Evolutionary conservation across 306 rosid genomes (phyloP).

Genomic region (Coriaria nepalensis): DNA sequence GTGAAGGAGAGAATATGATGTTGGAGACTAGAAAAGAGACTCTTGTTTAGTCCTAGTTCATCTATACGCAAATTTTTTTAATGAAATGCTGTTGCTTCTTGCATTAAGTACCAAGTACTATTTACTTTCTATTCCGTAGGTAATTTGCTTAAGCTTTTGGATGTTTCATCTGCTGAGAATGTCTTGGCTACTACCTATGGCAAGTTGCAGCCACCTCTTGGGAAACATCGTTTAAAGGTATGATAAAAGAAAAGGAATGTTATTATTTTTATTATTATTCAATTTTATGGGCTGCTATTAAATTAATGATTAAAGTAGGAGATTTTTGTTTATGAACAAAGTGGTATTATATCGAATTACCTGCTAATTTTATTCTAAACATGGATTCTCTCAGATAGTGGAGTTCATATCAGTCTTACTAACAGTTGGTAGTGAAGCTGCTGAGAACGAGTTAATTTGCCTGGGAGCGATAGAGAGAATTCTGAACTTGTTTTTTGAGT

Average conservation of each 20-base stretch:
- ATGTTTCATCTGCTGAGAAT: constrained; percentile 58
- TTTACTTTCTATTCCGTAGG: constrained; percentile 34
- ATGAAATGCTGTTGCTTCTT: background rate
- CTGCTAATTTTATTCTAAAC: constrained; percentile 1
- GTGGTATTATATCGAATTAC: background rate
- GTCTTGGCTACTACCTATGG: constrained; percentile 76
- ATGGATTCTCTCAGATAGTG: constrained; percentile 49
- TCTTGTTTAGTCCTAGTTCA: constrained; percentile 8
- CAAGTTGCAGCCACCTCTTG: constrained; percentile 91
- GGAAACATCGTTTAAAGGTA: constrained; percentile 96
- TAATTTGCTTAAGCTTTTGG: constrained; percentile 76
- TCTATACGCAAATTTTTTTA: background rate
- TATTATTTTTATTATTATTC: constrained; percentile 2
- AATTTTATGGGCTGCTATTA: background rate
- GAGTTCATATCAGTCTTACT: constrained; percentile 84
- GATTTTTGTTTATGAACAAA: background rate
- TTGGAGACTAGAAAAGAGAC: background rate
- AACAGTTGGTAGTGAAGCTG: constrained; percentile 77
- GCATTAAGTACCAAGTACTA: constrained; percentile 2
- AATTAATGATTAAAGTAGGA: background rate
- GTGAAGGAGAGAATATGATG: background rate
- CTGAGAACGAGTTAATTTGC: constrained; percentile 70
- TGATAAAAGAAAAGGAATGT: constrained; percentile 2
- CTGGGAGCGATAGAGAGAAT: constrained; percentile 77
- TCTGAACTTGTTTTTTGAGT: constrained; percentile 82